Evolutionary conservation across 2,329 filamentous ascomycete species (phyloP).

Genomic region (Falciphora oryzae): DNA sequence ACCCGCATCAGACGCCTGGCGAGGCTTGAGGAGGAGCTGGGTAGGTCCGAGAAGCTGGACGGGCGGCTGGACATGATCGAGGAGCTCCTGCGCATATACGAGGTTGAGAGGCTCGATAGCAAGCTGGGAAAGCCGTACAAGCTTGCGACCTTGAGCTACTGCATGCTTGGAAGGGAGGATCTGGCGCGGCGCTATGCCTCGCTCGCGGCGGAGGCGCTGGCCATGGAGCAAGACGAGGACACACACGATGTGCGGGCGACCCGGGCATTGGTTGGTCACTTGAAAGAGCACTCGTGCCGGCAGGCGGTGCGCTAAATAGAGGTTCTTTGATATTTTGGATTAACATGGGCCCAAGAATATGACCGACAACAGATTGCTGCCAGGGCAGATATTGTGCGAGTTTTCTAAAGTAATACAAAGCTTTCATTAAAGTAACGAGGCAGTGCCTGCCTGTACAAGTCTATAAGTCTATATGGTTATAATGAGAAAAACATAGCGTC

Average conservation of each 20-base stretch:
- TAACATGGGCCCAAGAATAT: too few relatives aligned
- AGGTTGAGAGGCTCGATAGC: conserved; percentile 26
- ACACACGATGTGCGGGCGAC: conserved; percentile 25
- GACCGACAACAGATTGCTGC: too few relatives aligned
- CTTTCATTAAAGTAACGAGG: too few relatives aligned
- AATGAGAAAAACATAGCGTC: too few relatives aligned
- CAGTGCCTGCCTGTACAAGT: too few relatives aligned
- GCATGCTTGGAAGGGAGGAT: conserved; percentile 28
- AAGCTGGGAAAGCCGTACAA: conserved; percentile 29
- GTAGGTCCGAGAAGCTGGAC: conserved; percentile 15
- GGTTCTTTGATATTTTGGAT: too few relatives aligned
- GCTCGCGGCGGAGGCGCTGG: conserved; percentile 25
- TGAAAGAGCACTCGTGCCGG: conserved; percentile 21
- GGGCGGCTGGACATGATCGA: conserved; percentile 23
- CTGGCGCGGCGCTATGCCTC: conserved; percentile 26
- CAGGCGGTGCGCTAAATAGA: too few relatives aligned
- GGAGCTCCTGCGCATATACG: conserved; percentile 26
- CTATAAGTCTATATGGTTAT: too few relatives aligned
- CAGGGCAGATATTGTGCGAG: too few relatives aligned
- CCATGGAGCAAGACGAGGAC: conserved; percentile 25
- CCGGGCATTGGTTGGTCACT: conserved; percentile 26
- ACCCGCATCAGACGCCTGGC: conserved; percentile 23
- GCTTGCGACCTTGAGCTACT: conserved; percentile 31
- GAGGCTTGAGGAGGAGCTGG: conserved; percentile 22
- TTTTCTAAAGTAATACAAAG: too few relatives aligned